These are phyloP conservation scores for Sugiyamaella grinbergsii DNA, from an alignment of 1,139 yeast species.

Conservation along the genomic window DNA sequence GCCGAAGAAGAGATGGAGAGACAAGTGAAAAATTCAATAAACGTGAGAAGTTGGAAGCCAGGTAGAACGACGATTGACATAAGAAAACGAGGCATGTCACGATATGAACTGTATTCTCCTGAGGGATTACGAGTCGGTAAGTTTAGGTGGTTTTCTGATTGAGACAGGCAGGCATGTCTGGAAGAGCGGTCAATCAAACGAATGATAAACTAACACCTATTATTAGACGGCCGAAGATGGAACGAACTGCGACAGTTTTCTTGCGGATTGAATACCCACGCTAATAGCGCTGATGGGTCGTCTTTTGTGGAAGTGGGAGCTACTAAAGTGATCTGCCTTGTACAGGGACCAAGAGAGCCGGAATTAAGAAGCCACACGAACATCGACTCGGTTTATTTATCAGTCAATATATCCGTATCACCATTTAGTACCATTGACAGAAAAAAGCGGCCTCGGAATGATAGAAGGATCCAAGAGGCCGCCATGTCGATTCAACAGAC, in stretches of 20 bases:
- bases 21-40: too few species aligned
- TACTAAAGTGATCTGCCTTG: slow-evolving; percentile 81
- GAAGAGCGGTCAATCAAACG: too few species aligned
- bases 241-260: slow-evolving; percentile 83
- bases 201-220: slow-evolving; percentile 4
- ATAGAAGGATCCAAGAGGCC: slow-evolving; percentile 68
- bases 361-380: slow-evolving; percentile 48
- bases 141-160: not conserved
- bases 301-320: slow-evolving; percentile 92
- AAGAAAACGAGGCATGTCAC: slow-evolving; percentile 13
- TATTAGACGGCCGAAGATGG: slow-evolving; percentile 85
- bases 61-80: not conserved
- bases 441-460: slow-evolving; percentile 53
- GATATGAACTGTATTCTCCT: slow-evolving; percentile 22
- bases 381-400: slow-evolving; percentile 55
- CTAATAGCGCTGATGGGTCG: slow-evolving; percentile 88
- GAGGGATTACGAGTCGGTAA: slow-evolving; percentile 24
- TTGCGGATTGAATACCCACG: slow-evolving; percentile 84
- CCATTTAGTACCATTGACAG: slow-evolving; percentile 82
- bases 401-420: slow-evolving; percentile 68
- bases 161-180: too few species aligned
- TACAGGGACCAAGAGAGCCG: slow-evolving; percentile 91
- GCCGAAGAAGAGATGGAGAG: not conserved
- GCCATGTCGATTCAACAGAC: slow-evolving; percentile 74
- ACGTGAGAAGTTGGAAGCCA: not conserved